A percentile compares a stretch with the other conserved stretches of the same genome.
These are phyloP conservation scores for Kappamyces sp. DNA, from an alignment of 192 early-diverging fungal species.

Conservation along the genomic window DNA sequence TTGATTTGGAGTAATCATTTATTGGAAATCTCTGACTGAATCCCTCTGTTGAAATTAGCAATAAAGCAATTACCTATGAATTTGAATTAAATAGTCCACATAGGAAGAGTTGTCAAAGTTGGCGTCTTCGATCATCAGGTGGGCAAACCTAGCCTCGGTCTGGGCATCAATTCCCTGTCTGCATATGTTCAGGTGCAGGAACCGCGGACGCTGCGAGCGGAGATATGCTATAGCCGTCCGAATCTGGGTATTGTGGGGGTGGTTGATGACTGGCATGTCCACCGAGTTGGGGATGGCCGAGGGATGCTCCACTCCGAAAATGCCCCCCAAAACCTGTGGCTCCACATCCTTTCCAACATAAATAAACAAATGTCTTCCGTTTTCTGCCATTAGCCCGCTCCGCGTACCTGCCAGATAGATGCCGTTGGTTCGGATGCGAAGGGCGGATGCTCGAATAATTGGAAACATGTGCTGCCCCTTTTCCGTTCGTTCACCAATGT, in stretches of 20 bases:
- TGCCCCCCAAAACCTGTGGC: slow-evolving; percentile 55
- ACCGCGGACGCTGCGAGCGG: slow-evolving; percentile 58
- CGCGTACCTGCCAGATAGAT: slow-evolving; percentile 72
- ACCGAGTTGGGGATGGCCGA: slow-evolving; percentile 67
- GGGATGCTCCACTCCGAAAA: slow-evolving; percentile 74
- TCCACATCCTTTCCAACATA: slow-evolving; percentile 80
- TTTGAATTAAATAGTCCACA: slow-evolving; percentile 82
- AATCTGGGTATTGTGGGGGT: slow-evolving; percentile 54
- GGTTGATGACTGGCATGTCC: slow-evolving; percentile 64
- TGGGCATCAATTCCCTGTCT: slow-evolving; percentile 78
- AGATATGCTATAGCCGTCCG: slow-evolving; percentile 59
- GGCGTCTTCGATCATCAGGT: slow-evolving; percentile 81
- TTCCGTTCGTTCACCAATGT: slow-evolving; percentile 42
- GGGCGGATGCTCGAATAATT: slow-evolving; percentile 65
- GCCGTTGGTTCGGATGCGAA: slow-evolving; percentile 67
- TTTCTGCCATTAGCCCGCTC: slow-evolving; percentile 44
- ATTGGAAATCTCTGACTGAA: slow-evolving; percentile 3
- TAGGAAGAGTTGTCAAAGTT: slow-evolving; percentile 84
- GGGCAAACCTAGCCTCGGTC: slow-evolving; percentile 71
- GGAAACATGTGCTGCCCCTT: slow-evolving; percentile 62
- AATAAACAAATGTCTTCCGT: slow-evolving; percentile 68
- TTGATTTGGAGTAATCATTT: neutral
- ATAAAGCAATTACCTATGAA: slow-evolving; percentile 65
- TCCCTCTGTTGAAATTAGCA: neutral
- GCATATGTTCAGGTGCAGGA: slow-evolving; percentile 65